Base-by-base conservation (phyloP, 352 stramenopile species). In the Phytophthora macrochlamydospora region DNA sequence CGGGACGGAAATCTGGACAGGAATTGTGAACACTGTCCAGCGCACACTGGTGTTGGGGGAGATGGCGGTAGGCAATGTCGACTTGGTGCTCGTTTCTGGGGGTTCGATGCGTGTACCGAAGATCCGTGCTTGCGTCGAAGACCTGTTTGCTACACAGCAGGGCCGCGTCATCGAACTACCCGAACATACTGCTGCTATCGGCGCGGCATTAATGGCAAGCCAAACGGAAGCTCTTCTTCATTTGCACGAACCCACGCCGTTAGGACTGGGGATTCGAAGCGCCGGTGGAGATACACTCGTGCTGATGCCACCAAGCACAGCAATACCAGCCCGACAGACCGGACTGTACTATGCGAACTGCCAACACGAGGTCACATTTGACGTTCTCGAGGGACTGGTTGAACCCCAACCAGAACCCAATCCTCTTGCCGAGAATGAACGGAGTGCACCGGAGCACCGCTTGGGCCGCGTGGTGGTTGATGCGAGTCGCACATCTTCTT, bases 261-360 rank as follows among this genome's bases (percentile, higher is more conserved):
- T 81, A 28, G 50, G 62, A 24, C 67, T 79, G 30, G 73, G 73
- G 2, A 77, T 81, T 46, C 71, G 75, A 8, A 79, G 67, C 59
- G 48, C 63, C 24, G 63, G 58, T 12, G 63, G 73, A 32, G 73
- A 76, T n/a, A 65, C 58, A 0, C 56, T 79, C 3, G 28, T 70
- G 0, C 44, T 79, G 49, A 50, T 81, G 6, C 70, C 71, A 11
- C 50, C 51, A 9, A 70, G 59, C 50, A 75, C 56, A 8, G 24
- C 29, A 0, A 31, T 77, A 14, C 70, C 73, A 32, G 61, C 65
- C 12, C 56, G 55, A 9, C 69, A 81, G 60, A 45, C 67, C 4
- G 56, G 65, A 6, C 1, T 77, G 9, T 81, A 79, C 57, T 81
- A 77, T 42, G 71, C 73, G 14, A 81, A 29, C 31, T 77, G 63